Evolutionary conservation across 1,139 yeast genomes (phyloP).

Genomic region (Pichia sorboxylosa): DNA sequence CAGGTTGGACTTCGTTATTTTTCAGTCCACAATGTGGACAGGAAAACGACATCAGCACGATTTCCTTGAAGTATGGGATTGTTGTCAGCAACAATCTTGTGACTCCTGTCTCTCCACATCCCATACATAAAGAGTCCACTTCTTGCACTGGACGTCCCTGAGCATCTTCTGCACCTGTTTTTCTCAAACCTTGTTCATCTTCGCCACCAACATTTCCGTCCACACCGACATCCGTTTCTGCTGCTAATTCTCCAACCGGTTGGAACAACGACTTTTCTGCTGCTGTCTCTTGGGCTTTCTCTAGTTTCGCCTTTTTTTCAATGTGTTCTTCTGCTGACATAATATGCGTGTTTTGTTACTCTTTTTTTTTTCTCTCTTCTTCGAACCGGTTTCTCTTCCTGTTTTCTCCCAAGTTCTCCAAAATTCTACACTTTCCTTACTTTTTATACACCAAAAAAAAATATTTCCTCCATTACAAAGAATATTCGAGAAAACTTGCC

Average conservation of each 20-base stretch:
- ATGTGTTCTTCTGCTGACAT: conserved; percentile 7
- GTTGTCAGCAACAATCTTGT: conserved; percentile 77
- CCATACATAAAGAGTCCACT: conserved; percentile 90
- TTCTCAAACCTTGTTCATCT: conserved; percentile 25
- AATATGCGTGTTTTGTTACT: no score
- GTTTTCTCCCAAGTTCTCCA: no score
- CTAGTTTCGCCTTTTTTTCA: conserved; percentile 18
- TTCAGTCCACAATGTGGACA: conserved; percentile 92
- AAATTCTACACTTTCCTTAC: no score
- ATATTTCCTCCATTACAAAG: no score
- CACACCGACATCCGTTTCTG: conserved; percentile 8
- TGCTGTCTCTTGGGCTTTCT: conserved; percentile 11
- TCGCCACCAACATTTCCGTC: conserved; percentile 6
- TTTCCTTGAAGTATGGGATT: conserved; percentile 87
- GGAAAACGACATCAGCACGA: conserved; percentile 87
- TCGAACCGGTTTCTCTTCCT: no score
- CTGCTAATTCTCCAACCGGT: conserved; percentile 48
- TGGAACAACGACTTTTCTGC: conserved; percentile 31
- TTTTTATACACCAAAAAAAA: no score
- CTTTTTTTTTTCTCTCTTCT: no score
- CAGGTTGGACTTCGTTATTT: conserved; percentile 91
- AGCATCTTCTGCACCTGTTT: conserved; percentile 66
- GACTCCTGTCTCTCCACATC: conserved; percentile 76
- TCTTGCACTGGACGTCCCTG: conserved; percentile 96
- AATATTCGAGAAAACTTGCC: no score